Conservation (phyloP, 1,284 basidiomycete genomes). For the Trametes sp. region DNA sequence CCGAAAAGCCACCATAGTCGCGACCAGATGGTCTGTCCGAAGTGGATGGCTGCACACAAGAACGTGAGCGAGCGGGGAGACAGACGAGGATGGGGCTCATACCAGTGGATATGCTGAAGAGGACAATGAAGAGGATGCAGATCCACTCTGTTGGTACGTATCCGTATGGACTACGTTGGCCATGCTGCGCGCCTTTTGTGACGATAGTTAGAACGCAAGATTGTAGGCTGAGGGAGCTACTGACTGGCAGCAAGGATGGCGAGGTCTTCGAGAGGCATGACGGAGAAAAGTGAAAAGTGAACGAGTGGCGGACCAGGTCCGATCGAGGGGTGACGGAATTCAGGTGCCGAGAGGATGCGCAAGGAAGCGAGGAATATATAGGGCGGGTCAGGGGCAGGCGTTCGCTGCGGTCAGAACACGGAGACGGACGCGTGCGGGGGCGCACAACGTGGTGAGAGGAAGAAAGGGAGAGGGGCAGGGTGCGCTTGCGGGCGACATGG, state of each 20-base stretch:
- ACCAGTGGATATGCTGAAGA: slow-evolving; percentile 43
- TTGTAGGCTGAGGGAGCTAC: not conserved
- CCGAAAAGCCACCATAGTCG: slow-evolving; percentile 50
- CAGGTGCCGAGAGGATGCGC: not conserved
- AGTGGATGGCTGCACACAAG: slow-evolving; percentile 43
- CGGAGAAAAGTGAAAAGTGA: not conserved
- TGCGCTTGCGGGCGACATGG: not conserved
- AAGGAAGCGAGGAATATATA: not conserved
- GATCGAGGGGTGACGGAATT: not conserved
- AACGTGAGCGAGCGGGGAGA: not conserved
- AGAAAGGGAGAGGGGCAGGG: not conserved
- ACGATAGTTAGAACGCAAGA: not conserved
- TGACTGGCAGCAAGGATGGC: not conserved
- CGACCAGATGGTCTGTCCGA: slow-evolving; percentile 42
- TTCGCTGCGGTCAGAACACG: not conserved
- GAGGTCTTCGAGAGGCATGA: not conserved
- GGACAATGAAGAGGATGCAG: slow-evolving; percentile 40
- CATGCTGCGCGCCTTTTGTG: not conserved
- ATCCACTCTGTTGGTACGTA: slow-evolving; percentile 45
- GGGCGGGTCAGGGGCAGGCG: not conserved
- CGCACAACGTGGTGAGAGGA: not conserved
- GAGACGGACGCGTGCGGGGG: not conserved
- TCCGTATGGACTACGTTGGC: slow-evolving; percentile 32
- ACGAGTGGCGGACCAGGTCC: too few relatives aligned
- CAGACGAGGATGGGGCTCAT: slow-evolving; percentile 5